Percentiles rank a stretch among this genome's conserved stretches.
These are phyloP conservation scores for Xylaria sp. DNA, from an alignment of 2,329 filamentous ascomycete species.

Conservation along the genomic window DNA sequence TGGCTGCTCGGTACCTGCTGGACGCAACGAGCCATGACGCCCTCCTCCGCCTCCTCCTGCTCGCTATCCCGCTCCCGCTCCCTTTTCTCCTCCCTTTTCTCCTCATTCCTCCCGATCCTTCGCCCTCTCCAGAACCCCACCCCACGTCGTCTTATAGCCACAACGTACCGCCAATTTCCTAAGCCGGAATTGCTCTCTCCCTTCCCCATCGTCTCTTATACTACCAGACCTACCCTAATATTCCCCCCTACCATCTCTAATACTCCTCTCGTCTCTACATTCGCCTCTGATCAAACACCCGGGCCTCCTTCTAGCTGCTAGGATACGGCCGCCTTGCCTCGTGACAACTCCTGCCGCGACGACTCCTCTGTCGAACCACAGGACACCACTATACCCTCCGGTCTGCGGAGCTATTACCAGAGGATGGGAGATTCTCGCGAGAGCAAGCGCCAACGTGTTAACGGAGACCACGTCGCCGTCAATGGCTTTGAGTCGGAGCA, in stretches of 20 bases:
- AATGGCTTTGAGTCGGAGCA: constrained; percentile 49
- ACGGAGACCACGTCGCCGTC: constrained; percentile 24
- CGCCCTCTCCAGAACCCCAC: constrained; percentile 11
- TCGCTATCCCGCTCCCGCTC: constrained; percentile 13
- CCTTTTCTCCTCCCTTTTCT: constrained; percentile 19
- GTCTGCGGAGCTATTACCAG: constrained; percentile 32
- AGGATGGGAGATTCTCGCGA: constrained; percentile 44
- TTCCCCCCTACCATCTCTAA: constrained; percentile 13
- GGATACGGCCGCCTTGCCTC: constrained; percentile 45
- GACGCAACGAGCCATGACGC: constrained; percentile 27
- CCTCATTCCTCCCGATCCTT: constrained; percentile 14
- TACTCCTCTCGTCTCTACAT: constrained; percentile 12
- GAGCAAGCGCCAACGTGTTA: constrained; percentile 40
- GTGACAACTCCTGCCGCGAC: constrained; percentile 30
- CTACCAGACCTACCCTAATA: constrained; percentile 29
- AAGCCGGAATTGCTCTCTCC: constrained; percentile 5
- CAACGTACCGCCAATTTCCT: constrained; percentile 8
- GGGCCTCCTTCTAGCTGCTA: constrained; percentile 38
- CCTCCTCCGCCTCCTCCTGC: constrained; percentile 4
- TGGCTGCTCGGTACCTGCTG: constrained; percentile 7
- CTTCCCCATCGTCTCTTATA: constrained; percentile 23
- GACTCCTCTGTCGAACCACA: constrained; percentile 23
- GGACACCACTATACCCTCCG: constrained; percentile 22
- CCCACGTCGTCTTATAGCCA: constrained; percentile 16
- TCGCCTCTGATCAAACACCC: constrained; percentile 29